phyloP scores from a whole-genome alignment of 768 basidiomycete genomes.

The Tylopilus subfusipes region DNA sequence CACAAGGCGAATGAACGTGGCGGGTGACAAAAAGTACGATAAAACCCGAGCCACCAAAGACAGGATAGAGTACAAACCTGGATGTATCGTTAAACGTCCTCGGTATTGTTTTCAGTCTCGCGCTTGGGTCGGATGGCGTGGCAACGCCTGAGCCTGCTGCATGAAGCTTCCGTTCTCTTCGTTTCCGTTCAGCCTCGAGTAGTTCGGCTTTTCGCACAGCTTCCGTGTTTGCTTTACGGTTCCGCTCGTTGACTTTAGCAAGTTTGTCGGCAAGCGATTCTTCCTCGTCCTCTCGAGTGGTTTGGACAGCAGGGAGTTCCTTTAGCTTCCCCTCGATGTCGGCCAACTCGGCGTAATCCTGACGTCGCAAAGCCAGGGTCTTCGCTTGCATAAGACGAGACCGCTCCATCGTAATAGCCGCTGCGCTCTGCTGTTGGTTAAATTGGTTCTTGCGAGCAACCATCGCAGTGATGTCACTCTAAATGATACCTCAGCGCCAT shows the following conservation, averaged over 20 bases:
- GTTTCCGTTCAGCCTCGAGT: conserved; percentile 63
- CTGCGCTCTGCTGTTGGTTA: conserved; percentile 32
- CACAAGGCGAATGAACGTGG: conserved; percentile 5
- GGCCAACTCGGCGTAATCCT: conserved; percentile 61
- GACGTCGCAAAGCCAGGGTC: conserved; percentile 70
- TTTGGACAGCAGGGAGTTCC: conserved; percentile 37
- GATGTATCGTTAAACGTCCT: conserved; percentile 54
- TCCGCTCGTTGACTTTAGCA: conserved; percentile 84
- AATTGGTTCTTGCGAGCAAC: conserved; percentile 60
- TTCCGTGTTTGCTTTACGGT: conserved; percentile 80
- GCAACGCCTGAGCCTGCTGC: conserved; percentile 35
- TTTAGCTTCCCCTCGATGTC: conserved; percentile 62
- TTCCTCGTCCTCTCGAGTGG: conserved; percentile 25
- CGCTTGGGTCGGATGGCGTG: conserved; percentile 58
- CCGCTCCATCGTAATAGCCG: conserved; percentile 48
- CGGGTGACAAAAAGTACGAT: conserved; percentile 14
- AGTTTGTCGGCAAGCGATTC: conserved; percentile 47
- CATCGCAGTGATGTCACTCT: conserved; percentile 85
- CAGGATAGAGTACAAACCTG: conserved; percentile 45
- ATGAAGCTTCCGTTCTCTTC: conserved; percentile 60
- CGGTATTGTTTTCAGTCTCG: conserved; percentile 62
- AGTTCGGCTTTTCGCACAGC: conserved; percentile 75
- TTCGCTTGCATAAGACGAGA: conserved; percentile 68
- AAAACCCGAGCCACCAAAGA: conserved; percentile 19
- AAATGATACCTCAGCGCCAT: conserved; percentile 13